Conservation (phyloP, 768 basidiomycete species). For the Coprinopsis sp. region DNA sequence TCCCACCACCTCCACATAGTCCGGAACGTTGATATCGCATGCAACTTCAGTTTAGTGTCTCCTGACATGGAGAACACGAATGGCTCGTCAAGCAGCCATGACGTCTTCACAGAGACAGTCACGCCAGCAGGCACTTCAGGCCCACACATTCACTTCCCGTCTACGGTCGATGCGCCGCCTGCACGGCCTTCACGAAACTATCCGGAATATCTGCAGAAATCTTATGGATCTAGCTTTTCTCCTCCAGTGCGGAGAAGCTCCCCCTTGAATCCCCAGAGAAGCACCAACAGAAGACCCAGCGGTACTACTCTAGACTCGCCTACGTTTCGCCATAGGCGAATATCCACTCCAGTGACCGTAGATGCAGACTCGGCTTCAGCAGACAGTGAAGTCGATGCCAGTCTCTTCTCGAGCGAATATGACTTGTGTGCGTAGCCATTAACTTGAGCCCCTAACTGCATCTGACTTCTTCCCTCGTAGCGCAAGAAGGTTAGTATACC, state of each 20-base stretch:
- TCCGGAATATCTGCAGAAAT: conserved; percentile 14
- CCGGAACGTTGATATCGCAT: background rate
- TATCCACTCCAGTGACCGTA: conserved; percentile 15
- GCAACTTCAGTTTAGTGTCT: background rate
- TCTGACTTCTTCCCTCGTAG: conserved; percentile 28
- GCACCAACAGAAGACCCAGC: conserved; percentile 2
- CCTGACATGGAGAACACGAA: conserved; percentile 18
- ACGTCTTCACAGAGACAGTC: conserved; percentile 20
- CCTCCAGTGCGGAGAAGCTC: conserved; percentile 29
- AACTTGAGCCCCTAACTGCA: background rate
- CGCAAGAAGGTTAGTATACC: conserved; percentile 61
- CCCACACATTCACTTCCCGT: conserved; percentile 19
- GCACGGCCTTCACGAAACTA: conserved; percentile 17
- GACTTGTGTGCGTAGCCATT: conserved; percentile 49
- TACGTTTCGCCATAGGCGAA: conserved; percentile 23
- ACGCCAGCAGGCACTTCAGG: conserved; percentile 11
- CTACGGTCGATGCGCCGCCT: conserved; percentile 15
- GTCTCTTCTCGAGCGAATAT: conserved; percentile 68
- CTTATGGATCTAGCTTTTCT: conserved; percentile 12
- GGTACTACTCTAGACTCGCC: conserved; percentile 13
- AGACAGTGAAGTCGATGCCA: conserved; percentile 18
- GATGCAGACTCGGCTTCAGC: conserved; percentile 3
- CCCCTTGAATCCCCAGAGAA: conserved; percentile 31
- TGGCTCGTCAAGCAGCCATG: conserved; percentile 15
- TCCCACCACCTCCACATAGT: background rate